A percentile compares a stretch with the other conserved stretches of the same genome.
These are phyloP conservation scores for Gloeopeniophorella convolvens DNA, from an alignment of 768 basidiomycete species.

Conservation along the genomic window DNA sequence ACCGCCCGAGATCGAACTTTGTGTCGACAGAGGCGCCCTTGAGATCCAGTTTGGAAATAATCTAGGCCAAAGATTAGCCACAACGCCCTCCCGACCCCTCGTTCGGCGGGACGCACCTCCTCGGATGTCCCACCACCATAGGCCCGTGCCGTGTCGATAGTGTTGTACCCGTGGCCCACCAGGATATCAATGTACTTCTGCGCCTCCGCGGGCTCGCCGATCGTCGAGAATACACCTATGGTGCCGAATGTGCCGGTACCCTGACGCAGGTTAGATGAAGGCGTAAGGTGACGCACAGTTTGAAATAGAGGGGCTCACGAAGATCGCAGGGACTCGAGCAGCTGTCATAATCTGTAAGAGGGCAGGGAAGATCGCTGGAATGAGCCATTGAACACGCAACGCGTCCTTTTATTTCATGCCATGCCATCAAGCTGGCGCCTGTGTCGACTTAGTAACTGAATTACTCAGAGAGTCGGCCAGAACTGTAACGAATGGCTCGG, in stretches of 20 bases:
- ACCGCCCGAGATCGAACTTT: constrained; percentile 28
- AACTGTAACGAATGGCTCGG: too few species aligned
- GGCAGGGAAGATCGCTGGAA: constrained; percentile 1
- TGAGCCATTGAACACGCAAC: too few species aligned
- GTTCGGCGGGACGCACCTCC: constrained; percentile 12
- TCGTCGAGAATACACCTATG: constrained; percentile 4
- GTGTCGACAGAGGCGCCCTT: constrained; percentile 33
- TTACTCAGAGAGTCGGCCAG: too few species aligned
- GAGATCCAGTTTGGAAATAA: constrained; percentile 22
- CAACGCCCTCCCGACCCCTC: background rate
- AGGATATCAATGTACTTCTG: constrained; percentile 23
- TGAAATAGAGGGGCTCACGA: constrained; percentile 8
- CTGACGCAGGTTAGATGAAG: background rate
- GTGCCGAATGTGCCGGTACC: constrained; percentile 21
- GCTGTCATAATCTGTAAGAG: background rate
- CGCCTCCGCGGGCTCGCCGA: constrained; percentile 17
- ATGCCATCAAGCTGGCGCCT: too few species aligned
- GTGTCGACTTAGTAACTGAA: too few species aligned
- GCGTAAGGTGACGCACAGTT: background rate
- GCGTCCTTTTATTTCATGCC: too few species aligned
- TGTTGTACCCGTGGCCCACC: constrained; percentile 14
- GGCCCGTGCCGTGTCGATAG: constrained; percentile 13
- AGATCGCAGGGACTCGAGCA: constrained; percentile 3
- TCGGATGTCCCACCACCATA: constrained; percentile 22
- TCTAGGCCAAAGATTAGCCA: background rate